phyloP scores from a whole-genome alignment of 345 rosid species.

The Cochlearia excelsa region DNA sequence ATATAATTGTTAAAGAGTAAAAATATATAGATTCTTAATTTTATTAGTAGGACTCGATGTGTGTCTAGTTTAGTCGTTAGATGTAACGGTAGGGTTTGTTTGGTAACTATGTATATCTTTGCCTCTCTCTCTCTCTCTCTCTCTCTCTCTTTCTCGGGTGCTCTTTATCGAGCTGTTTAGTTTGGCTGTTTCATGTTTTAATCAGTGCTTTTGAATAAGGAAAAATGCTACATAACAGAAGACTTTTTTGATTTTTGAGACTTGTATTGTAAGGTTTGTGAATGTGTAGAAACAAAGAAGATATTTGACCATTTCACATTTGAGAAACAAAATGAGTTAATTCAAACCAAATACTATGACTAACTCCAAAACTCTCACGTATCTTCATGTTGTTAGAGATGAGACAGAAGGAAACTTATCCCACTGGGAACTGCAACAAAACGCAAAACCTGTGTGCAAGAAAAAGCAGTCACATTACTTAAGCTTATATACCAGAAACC shows the following conservation, averaged over 20 bases:
- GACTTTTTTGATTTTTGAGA: too few relatives aligned
- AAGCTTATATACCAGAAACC: slow-evolving; percentile 31
- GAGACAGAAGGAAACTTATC: slow-evolving; percentile 31
- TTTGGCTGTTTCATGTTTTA: not conserved
- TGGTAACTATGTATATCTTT: slow-evolving; percentile 29
- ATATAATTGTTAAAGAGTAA: slow-evolving; percentile 29
- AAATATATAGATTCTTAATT: slow-evolving; percentile 24
- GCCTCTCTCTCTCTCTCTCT: slow-evolving; percentile 8
- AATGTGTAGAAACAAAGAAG: too few relatives aligned
- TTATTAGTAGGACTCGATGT: slow-evolving; percentile 20
- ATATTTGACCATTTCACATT: too few relatives aligned
- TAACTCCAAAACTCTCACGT: slow-evolving; percentile 28
- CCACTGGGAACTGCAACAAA: slow-evolving; percentile 29
- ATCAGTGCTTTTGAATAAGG: too few relatives aligned
- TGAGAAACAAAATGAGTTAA: slow-evolving; percentile 5
- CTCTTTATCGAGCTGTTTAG: slow-evolving; percentile 13
- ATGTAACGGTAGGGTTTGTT: slow-evolving; percentile 26
- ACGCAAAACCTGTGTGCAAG: slow-evolving; percentile 34
- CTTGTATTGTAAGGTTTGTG: too few relatives aligned
- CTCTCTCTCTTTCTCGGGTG: too few relatives aligned
- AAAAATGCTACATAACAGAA: too few relatives aligned
- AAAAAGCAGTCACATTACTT: slow-evolving; percentile 26
- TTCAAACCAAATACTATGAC: slow-evolving; percentile 11
- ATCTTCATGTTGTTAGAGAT: slow-evolving; percentile 17
- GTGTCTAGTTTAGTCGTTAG: not conserved